Percentiles rank a stretch among this genome's conserved stretches.
Conservation (phyloP, 1,284 basidiomycete species). For the Puccinia polysora region DNA sequence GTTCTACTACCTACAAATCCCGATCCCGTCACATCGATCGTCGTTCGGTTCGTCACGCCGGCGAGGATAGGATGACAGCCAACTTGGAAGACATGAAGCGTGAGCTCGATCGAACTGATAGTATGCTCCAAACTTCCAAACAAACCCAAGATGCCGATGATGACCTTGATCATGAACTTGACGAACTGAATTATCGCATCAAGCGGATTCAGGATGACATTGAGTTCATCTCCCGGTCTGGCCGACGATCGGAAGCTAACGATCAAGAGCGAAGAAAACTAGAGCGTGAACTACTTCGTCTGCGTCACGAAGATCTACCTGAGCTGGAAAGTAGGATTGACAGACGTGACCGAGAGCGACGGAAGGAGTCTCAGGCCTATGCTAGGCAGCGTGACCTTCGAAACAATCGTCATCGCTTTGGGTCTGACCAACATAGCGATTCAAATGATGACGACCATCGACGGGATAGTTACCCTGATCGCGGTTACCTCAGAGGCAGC, state of each 20-base stretch:
- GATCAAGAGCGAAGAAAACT: constrained; percentile 80
- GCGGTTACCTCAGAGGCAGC: constrained; percentile 54
- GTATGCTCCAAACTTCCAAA: constrained; percentile 70
- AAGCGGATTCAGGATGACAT: constrained; percentile 87
- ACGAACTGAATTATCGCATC: constrained; percentile 79
- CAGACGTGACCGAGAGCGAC: constrained; percentile 71
- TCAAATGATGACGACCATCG: constrained; percentile 18
- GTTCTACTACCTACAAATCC: constrained; percentile 69
- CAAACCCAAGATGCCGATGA: constrained; percentile 75
- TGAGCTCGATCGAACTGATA: constrained; percentile 73
- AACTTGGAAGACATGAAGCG: constrained; percentile 84
- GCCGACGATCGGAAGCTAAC: constrained; percentile 68
- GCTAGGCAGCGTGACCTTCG: constrained; percentile 73
- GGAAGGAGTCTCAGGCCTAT: constrained; percentile 60
- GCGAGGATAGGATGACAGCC: constrained; percentile 62
- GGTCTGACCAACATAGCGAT: constrained; percentile 53
- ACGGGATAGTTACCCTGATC: constrained; percentile 47
- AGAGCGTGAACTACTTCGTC: constrained; percentile 77
- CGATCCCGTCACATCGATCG: constrained; percentile 82
- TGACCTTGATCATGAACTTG: constrained; percentile 79
- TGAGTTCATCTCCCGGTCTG: constrained; percentile 74
- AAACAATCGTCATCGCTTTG: constrained; percentile 60
- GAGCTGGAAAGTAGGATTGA: constrained; percentile 82
- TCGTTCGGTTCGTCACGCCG: constrained; percentile 70
- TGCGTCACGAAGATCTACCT: constrained; percentile 88